Percentiles rank a stretch among this genome's conserved stretches.
phyloP scores from a whole-genome alignment of 176 grass and related monocot genomes.

The Poa pratensis region DNA sequence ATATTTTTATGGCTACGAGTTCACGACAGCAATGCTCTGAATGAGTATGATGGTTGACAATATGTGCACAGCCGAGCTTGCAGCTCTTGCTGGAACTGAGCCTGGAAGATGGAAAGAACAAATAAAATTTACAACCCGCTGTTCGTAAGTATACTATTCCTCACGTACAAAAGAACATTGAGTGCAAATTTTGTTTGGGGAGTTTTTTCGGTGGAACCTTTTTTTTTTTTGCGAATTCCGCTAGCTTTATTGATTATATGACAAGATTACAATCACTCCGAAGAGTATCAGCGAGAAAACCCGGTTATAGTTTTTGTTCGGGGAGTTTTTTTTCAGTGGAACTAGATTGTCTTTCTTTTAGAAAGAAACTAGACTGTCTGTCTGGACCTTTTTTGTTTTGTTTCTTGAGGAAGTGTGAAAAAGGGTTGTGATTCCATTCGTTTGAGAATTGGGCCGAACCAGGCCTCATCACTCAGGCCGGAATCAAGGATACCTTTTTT shows the following conservation, averaged over 20 bases:
- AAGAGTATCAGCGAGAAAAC: no score
- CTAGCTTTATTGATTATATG: no score
- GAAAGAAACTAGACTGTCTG: background rate
- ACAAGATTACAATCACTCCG: no score
- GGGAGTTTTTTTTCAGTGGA: background rate
- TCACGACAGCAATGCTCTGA: background rate
- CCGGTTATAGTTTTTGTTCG: no score
- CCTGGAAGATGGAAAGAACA: accelerated
- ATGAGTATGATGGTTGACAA: background rate
- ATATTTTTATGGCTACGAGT: background rate
- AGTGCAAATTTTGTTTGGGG: background rate
- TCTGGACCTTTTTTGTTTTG: background rate
- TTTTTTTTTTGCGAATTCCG: no score
- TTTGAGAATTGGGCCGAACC: no score
- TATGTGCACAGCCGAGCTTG: background rate
- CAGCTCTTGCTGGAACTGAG: background rate
- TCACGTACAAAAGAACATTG: background rate
- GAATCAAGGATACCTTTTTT: no score
- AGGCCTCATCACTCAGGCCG: no score
- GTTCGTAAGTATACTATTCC: background rate
- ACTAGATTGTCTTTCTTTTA: background rate
- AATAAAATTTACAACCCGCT: background rate
- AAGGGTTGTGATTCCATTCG: no score
- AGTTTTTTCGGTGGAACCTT: no score
- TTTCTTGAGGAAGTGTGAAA: no score